Base-by-base conservation (phyloP, 2,329 filamentous ascomycete species). In the Exophiala spinifera region DNA sequence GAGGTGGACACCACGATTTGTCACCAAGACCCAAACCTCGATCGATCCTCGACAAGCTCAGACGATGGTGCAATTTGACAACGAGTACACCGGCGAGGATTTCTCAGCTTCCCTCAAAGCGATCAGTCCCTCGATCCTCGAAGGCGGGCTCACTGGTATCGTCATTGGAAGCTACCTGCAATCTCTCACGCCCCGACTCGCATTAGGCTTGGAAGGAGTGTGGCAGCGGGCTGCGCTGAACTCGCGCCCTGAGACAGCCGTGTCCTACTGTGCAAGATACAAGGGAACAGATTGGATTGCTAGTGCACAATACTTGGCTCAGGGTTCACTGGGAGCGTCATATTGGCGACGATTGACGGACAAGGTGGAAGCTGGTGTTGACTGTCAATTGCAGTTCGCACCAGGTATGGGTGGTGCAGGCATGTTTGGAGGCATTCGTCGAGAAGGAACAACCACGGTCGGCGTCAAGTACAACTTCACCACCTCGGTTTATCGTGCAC, bases 401-500 rank as follows among this genome's bases (percentile, higher is more conserved):
- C 80, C 84, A 28, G 79, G 84, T 28, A 79, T 82, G 23, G 66
- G 69, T 46, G 79, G 82, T 3, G 42, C 19, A 51, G 82, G 83
- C 60, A 76, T 89, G 74, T 91, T 94, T 84, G 89, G 89, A 56
- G 84, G 84, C 44, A 71, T 86, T 50, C 83, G 86, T 72, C 92
- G 91, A 74, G 91, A 99, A 73, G 94, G 94, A 52, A 82, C 89
- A 58, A 91, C 95, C 50, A 90, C 91, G 51, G 82, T 97, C 66
- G 94, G 92, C 67, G 89, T 91, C 70, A 99, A 99, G 77, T 99
- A 99, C 76, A 92, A 96, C 72, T 99, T 99, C 84, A 84, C 89
- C 69, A 89, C 91, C 76, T 94, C 89, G 51, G 94, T 90, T 47
- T 96, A 96, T 85, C 86, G 92, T 63, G 94, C 92, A 42, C 94